phyloP scores from a whole-genome alignment of 495 filamentous ascomycete genomes.

The Penicillium turbatum region DNA sequence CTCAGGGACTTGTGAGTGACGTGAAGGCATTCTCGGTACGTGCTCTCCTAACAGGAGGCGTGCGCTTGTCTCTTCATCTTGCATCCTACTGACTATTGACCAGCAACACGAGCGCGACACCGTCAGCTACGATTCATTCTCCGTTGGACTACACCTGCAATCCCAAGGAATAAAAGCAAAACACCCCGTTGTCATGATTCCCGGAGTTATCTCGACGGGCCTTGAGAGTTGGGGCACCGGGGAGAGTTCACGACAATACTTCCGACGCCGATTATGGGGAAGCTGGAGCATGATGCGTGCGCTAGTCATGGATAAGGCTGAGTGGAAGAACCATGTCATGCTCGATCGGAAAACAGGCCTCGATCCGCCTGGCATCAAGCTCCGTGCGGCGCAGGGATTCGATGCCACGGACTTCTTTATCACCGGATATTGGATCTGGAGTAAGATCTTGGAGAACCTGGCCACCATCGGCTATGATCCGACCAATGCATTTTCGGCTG shows the following conservation, averaged over 20 bases:
- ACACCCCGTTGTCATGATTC: conserved; percentile 94
- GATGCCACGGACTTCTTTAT: conserved; percentile 93
- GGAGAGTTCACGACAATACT: conserved; percentile 76
- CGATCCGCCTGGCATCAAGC: conserved; percentile 87
- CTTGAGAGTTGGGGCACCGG: conserved; percentile 94
- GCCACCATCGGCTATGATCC: conserved; percentile 95
- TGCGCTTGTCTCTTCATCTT: neutral
- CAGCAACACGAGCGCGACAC: conserved; percentile 81
- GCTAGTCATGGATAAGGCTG: conserved; percentile 84
- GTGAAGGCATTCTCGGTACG: conserved; percentile 75
- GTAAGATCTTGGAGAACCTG: conserved; percentile 94
- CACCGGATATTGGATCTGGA: conserved; percentile 97
- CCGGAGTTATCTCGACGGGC: conserved; percentile 95
- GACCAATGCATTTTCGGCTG: conserved; percentile 89
- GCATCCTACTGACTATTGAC: neutral
- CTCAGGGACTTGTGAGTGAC: conserved; percentile 75
- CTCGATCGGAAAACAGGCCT: conserved; percentile 86
- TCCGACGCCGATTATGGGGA: conserved; percentile 90
- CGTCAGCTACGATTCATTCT: conserved; percentile 87
- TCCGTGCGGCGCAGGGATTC: conserved; percentile 93
- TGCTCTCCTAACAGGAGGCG: neutral
- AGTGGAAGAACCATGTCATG: conserved; percentile 97
- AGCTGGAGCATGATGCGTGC: conserved; percentile 98
- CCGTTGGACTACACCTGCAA: conserved; percentile 76
- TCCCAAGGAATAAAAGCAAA: conserved; percentile 77